Conservation (phyloP, 805 yeast genomes). For the Jamesozyma hellenica region DNA sequence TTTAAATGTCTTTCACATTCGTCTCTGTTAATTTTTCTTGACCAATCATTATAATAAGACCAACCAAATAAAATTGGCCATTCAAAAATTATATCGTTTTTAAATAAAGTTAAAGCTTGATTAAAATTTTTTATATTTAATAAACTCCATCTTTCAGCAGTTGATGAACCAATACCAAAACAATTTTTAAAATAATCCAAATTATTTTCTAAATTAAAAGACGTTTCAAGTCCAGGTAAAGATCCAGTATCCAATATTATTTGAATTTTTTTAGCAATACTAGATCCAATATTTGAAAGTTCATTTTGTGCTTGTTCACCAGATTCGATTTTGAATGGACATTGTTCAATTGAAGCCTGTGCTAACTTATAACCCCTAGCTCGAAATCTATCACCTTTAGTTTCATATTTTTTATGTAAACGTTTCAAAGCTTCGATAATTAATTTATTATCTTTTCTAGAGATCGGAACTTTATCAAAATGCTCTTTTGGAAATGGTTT, state of each 20-base stretch:
- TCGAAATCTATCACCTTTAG: constrained; percentile 23
- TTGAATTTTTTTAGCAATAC: constrained; percentile 27
- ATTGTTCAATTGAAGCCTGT: constrained; percentile 13
- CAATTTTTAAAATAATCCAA: constrained; percentile 23
- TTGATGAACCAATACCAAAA: constrained; percentile 22
- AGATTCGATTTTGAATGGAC: constrained; percentile 15
- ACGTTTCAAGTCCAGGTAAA: constrained; percentile 17
- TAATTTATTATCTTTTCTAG: constrained; percentile 8
- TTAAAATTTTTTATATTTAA: constrained; percentile 13
- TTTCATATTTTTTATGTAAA: constrained; percentile 16
- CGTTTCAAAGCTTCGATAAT: constrained; percentile 13
- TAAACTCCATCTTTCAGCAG: constrained; percentile 20
- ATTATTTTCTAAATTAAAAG: constrained; percentile 8
- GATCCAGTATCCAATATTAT: constrained; percentile 16
- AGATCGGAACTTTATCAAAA: background rate
- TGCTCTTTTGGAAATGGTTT: no score
- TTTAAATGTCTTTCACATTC: constrained; percentile 20
- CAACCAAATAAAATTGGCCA: constrained; percentile 27
- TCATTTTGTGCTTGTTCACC: constrained; percentile 20
- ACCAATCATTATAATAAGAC: constrained; percentile 28
- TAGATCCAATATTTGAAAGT: constrained; percentile 19
- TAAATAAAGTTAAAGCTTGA: constrained; percentile 13
- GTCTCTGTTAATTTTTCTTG: constrained; percentile 13
- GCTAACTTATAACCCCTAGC: constrained; percentile 24
- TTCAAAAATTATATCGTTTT: constrained; percentile 11